These are phyloP conservation scores for Coemansia sp. DNA, from an alignment of 192 early-diverging fungal species.

Conservation along the genomic window DNA sequence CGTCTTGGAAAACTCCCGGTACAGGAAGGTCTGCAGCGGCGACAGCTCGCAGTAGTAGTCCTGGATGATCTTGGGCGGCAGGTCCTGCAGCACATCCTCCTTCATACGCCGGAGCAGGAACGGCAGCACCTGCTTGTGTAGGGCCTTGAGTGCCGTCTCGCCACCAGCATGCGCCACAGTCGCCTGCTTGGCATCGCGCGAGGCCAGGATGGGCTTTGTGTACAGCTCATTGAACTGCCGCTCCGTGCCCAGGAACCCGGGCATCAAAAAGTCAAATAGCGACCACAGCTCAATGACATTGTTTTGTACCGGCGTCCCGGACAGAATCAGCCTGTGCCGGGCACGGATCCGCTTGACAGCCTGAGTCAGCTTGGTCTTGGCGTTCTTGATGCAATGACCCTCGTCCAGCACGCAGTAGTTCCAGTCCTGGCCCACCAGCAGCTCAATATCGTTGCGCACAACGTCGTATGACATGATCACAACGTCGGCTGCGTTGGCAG, in stretches of 20 bases:
- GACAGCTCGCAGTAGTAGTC: slow-evolving; percentile 97
- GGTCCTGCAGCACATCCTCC: slow-evolving; percentile 91
- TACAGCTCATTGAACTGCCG: slow-evolving; percentile 92
- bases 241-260: slow-evolving; percentile 93
- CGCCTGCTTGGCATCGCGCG: slow-evolving; percentile 77
- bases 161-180: slow-evolving; percentile 23
- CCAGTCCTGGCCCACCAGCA: slow-evolving; percentile 63
- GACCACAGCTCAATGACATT: slow-evolving; percentile 98
- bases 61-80: slow-evolving; percentile 99
- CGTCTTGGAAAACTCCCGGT: slow-evolving; percentile 87
- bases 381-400: slow-evolving; percentile 97
- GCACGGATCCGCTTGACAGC: slow-evolving; percentile 85
- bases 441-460: slow-evolving; percentile 91
- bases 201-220: slow-evolving; percentile 85
- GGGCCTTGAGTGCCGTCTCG: slow-evolving; percentile 71
- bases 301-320: slow-evolving; percentile 98
- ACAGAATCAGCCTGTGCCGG: slow-evolving; percentile 86
- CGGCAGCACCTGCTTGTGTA: slow-evolving; percentile 95
- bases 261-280: slow-evolving; percentile 98
- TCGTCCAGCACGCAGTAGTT: slow-evolving; percentile 98
- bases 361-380: slow-evolving; percentile 87
- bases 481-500: slow-evolving; percentile 56
- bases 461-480: slow-evolving; percentile 97
- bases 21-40: slow-evolving; percentile 82
- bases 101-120: slow-evolving; percentile 95